phyloP scores from a whole-genome alignment of 257 asterid genomes.

The Capsicum pubescens region DNA sequence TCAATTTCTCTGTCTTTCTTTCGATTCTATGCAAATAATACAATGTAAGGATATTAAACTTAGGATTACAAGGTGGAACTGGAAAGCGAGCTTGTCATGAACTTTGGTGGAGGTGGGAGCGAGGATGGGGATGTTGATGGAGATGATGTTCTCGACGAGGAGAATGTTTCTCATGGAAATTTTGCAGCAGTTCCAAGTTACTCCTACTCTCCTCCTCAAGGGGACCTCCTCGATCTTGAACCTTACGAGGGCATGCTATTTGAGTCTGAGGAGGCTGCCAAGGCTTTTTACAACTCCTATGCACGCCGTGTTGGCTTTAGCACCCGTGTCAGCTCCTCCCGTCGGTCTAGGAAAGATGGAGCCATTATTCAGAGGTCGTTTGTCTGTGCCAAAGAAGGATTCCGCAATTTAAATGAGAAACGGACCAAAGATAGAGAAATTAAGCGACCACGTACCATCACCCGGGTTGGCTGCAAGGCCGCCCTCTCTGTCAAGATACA shows the following conservation, averaged over 20 bases:
- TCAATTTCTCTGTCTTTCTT: background rate
- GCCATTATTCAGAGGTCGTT: constrained; percentile 97
- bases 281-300: constrained; percentile 90
- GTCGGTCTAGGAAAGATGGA: constrained; percentile 96
- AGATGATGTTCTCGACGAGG: constrained; percentile 35
- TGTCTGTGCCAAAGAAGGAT: constrained; percentile 98
- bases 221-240: constrained; percentile 65
- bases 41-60: background rate
- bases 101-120: constrained; percentile 45
- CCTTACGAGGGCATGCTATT: constrained; percentile 96
- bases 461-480: constrained; percentile 98
- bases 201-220: background rate
- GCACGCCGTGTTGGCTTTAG: constrained; percentile 98
- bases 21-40: background rate
- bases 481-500: constrained; percentile 86
- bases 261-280: constrained; percentile 98
- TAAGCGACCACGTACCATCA: constrained; percentile 83
- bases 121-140: constrained; percentile 37
- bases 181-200: constrained; percentile 21
- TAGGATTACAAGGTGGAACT: background rate
- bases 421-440: constrained; percentile 86
- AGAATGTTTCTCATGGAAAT: constrained; percentile 14
- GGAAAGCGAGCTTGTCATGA: background rate
- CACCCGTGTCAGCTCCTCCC: constrained; percentile 98
- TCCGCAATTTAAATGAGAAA: constrained; percentile 91